Conservation (phyloP, 2,329 filamentous ascomycete genomes). For the Aspergillus eucalypticola region DNA sequence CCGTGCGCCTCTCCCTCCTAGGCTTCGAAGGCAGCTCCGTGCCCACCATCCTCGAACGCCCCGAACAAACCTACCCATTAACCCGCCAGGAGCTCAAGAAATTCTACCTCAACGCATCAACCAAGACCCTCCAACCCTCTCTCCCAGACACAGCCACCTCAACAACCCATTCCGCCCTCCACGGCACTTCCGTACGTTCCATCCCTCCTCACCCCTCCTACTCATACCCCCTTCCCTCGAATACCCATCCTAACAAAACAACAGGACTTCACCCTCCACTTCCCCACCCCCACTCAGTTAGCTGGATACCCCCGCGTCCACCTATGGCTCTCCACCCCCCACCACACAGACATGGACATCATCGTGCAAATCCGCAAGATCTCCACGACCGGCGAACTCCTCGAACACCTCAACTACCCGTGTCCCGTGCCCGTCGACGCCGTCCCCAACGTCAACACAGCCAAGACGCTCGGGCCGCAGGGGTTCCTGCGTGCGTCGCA, state of each 20-base stretch:
- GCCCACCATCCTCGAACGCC: background rate
- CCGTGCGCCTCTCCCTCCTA: conserved; percentile 9
- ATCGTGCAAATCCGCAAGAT: conserved; percentile 26
- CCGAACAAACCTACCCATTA: background rate
- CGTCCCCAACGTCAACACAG: conserved; percentile 18
- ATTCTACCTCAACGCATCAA: background rate
- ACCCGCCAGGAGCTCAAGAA: background rate
- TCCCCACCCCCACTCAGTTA: conserved; percentile 11
- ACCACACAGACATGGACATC: conserved; percentile 18
- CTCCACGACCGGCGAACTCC: conserved; percentile 9
- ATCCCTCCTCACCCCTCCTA: too few relatives aligned
- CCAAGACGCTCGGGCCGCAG: conserved; percentile 23
- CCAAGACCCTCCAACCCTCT: background rate
- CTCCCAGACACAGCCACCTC: background rate
- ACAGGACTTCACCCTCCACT: conserved; percentile 15
- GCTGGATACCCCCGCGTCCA: background rate
- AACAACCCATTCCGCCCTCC: background rate
- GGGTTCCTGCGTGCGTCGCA: conserved; percentile 26
- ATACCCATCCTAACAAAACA: background rate
- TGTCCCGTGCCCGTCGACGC: conserved; percentile 12
- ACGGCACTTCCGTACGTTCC: background rate
- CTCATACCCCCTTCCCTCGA: background rate
- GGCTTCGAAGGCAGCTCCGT: background rate
- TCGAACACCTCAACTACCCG: conserved; percentile 22
- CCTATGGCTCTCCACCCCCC: conserved; percentile 6